Evolutionary conservation across 2,329 filamentous ascomycete genomes (phyloP).

Genomic region (Clarireedia monteithiana): DNA sequence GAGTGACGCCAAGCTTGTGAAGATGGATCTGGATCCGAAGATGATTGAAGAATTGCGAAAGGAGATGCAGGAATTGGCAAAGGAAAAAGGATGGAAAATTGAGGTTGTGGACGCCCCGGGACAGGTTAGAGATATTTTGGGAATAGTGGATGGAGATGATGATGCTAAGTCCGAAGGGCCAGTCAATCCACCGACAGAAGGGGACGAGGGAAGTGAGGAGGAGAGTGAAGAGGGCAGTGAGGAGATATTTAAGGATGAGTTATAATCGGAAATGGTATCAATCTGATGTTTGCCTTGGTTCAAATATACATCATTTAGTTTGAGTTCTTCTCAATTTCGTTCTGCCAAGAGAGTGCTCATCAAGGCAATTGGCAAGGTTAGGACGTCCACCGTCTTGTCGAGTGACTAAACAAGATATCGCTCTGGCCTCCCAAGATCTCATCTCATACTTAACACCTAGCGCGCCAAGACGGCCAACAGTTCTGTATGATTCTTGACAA

Average conservation of each 20-base stretch:
- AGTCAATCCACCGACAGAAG: background rate
- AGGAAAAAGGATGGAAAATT: constrained; percentile 69
- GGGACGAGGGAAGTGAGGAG: background rate
- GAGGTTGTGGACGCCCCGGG: constrained; percentile 66
- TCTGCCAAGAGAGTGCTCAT: too few species aligned
- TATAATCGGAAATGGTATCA: constrained; percentile 28
- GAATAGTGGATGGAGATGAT: constrained; percentile 56
- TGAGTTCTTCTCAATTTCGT: too few species aligned
- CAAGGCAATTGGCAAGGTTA: too few species aligned
- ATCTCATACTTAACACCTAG: too few species aligned
- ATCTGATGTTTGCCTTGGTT: background rate
- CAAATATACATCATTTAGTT: too few species aligned
- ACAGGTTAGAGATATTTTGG: constrained; percentile 55
- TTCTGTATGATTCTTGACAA: too few species aligned
- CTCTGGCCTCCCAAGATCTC: too few species aligned
- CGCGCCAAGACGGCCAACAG: too few species aligned
- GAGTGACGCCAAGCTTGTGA: constrained; percentile 58
- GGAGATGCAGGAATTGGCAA: constrained; percentile 60
- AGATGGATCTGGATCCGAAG: constrained; percentile 48
- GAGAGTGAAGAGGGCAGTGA: constrained; percentile 32
- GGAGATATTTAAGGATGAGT: constrained; percentile 46
- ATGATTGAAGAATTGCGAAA: constrained; percentile 62
- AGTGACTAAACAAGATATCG: too few species aligned
- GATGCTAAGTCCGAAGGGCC: constrained; percentile 17
- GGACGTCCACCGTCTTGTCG: too few species aligned